Evolutionary conservation across 805 yeast genomes (phyloP).

Genomic region (Metschnikowia sp.): DNA sequence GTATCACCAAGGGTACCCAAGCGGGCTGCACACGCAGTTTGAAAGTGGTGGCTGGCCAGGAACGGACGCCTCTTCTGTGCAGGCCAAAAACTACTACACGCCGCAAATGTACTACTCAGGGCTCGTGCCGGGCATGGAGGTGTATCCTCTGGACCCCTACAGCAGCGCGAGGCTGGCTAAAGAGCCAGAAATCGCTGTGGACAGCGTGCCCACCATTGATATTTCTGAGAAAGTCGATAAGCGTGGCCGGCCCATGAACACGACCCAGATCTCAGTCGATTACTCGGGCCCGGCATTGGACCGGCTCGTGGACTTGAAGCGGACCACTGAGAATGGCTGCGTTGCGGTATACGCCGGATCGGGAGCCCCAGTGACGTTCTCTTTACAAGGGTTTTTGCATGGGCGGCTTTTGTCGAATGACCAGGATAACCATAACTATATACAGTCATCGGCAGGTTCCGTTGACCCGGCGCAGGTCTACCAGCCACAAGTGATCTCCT

Average conservation of each 20-base stretch:
- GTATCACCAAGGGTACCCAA: slow-evolving; percentile 4
- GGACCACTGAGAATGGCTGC: background rate
- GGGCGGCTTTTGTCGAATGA: slow-evolving; percentile 43
- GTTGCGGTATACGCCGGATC: no score
- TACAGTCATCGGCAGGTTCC: slow-evolving; percentile 10
- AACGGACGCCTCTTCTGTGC: no score
- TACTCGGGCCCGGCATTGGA: slow-evolving; percentile 9
- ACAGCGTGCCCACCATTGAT: no score
- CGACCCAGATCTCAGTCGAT: slow-evolving; percentile 11
- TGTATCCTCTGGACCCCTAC: background rate
- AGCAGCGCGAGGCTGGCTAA: background rate
- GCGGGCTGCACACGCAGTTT: background rate
- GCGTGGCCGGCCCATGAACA: background rate
- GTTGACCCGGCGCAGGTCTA: slow-evolving; percentile 8
- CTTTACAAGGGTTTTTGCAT: slow-evolving; percentile 33
- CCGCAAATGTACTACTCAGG: background rate
- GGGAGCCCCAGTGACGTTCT: background rate
- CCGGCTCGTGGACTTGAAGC: slow-evolving; percentile 15
- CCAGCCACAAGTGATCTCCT: slow-evolving; percentile 40
- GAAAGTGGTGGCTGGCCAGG: no score
- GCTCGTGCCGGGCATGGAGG: background rate
- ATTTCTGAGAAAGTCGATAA: no score
- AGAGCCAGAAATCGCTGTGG: background rate
- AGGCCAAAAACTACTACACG: background rate
- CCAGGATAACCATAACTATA: slow-evolving; percentile 35